Conservation (phyloP, 2,329 filamentous ascomycete species). For the Arthrobotrys sinensis region DNA sequence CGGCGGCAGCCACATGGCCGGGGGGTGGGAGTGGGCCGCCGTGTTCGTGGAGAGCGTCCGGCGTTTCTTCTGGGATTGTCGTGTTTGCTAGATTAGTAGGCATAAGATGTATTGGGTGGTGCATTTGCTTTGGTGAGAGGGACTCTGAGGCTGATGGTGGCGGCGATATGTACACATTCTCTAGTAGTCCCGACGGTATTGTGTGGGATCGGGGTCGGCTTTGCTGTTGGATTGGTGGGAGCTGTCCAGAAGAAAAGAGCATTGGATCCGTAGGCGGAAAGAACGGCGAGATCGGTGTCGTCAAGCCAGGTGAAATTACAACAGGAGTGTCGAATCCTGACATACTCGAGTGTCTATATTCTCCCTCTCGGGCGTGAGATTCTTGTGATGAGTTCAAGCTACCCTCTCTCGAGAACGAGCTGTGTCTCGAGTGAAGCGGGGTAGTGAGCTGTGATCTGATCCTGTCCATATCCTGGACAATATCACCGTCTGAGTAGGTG, state of each 20-base stretch:
- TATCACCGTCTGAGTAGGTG: constrained; percentile 68
- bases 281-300: constrained; percentile 58
- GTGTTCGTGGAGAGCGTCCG: constrained; percentile 50
- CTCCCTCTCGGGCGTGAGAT: constrained; percentile 46
- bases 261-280: constrained; percentile 56
- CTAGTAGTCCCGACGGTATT: constrained; percentile 56
- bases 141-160: constrained; percentile 61
- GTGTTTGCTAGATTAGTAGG: constrained; percentile 58
- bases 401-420: constrained; percentile 67
- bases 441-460: constrained; percentile 70
- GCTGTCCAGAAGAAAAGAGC: constrained; percentile 56
- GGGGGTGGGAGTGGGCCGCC: constrained; percentile 20
- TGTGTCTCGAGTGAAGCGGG: constrained; percentile 65
- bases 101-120: constrained; percentile 56
- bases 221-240: constrained; percentile 55
- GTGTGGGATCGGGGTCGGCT: constrained; percentile 58
- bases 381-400: constrained; percentile 59
- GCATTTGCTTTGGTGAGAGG: constrained; percentile 62
- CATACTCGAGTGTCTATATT: constrained; percentile 59
- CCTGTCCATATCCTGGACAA: constrained; percentile 71
- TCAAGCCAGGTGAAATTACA: constrained; percentile 57
- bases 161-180: constrained; percentile 59
- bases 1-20: constrained; percentile 32
- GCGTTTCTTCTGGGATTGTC: constrained; percentile 57
- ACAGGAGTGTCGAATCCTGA: constrained; percentile 59